Percentiles rank a stretch among this genome's conserved stretches.
These are phyloP conservation scores for Pythium utonaiense DNA, from an alignment of 352 stramenopile species.

Conservation along the genomic window DNA sequence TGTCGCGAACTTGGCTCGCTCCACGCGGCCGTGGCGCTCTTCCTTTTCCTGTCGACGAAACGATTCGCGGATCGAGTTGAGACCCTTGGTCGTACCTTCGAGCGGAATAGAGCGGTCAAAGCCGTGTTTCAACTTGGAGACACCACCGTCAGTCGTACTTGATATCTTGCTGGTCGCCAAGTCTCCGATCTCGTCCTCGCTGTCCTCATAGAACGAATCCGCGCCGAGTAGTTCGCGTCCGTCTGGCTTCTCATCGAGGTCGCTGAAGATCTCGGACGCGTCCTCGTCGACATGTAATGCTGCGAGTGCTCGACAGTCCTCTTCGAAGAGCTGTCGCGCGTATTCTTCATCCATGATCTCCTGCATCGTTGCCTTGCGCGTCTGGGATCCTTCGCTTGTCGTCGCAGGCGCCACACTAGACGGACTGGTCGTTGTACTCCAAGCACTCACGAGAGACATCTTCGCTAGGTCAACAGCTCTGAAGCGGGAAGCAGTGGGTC, in stretches of 20 bases:
- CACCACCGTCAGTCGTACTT: background rate
- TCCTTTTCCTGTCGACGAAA: constrained; percentile 50
- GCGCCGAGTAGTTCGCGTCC: constrained; percentile 37
- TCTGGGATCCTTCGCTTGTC: background rate
- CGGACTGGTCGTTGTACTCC: background rate
- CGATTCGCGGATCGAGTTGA: constrained; percentile 55
- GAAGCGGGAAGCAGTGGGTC: background rate
- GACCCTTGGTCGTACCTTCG: constrained; percentile 31
- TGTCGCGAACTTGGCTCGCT: constrained; percentile 50
- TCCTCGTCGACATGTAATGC: constrained; percentile 37
- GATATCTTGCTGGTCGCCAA: background rate
- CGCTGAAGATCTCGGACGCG: constrained; percentile 20
- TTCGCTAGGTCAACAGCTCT: background rate
- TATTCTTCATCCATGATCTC: constrained; percentile 73
- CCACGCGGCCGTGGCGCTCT: constrained; percentile 57
- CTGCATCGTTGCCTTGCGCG: constrained; percentile 33
- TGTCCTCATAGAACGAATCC: constrained; percentile 21
- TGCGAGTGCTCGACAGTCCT: constrained; percentile 41
- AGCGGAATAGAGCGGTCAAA: constrained; percentile 34
- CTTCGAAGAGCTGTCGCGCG: constrained; percentile 56
- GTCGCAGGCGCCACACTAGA: background rate
- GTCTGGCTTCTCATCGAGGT: constrained; percentile 27
- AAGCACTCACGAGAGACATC: background rate
- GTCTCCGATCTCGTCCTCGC: constrained; percentile 2
- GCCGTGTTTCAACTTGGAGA: constrained; percentile 5